Conservation (phyloP, 768 basidiomycete species). For the Leccinum longicurvipes region DNA sequence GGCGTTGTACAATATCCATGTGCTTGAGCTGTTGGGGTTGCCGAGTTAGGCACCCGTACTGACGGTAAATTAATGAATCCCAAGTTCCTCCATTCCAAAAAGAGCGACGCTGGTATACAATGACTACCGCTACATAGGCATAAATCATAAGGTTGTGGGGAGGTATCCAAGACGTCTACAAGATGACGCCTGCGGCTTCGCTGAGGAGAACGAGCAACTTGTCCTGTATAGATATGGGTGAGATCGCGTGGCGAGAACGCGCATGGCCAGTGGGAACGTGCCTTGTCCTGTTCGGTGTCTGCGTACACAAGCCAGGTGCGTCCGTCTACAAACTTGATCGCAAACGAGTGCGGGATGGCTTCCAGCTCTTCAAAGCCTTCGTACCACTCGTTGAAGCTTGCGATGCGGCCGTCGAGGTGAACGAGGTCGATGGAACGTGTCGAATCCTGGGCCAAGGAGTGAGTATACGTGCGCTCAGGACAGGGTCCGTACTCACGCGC, state of each 20-base stretch:
- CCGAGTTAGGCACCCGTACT: not conserved
- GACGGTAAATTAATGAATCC: not conserved
- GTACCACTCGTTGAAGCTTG: slow-evolving; percentile 55
- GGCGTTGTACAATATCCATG: not conserved
- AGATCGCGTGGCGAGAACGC: not conserved
- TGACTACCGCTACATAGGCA: slow-evolving; percentile 17
- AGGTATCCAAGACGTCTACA: slow-evolving; percentile 18
- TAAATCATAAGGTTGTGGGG: slow-evolving; percentile 1
- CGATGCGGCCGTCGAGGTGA: slow-evolving; percentile 45
- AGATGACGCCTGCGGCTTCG: slow-evolving; percentile 29
- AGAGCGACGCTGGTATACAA: slow-evolving; percentile 4
- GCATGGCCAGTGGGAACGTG: slow-evolving; percentile 14
- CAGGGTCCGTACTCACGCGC: slow-evolving; percentile 36
- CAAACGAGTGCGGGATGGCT: slow-evolving; percentile 65
- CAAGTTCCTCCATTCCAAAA: not conserved
- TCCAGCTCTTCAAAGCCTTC: slow-evolving; percentile 67
- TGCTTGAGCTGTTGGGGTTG: too few species aligned
- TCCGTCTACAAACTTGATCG: slow-evolving; percentile 53
- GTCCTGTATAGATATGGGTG: slow-evolving; percentile 14
- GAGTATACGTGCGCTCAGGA: slow-evolving; percentile 1
- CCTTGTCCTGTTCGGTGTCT: slow-evolving; percentile 65
- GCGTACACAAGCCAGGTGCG: slow-evolving; percentile 56
- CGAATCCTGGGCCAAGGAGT: slow-evolving; percentile 25
- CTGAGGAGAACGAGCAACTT: slow-evolving; percentile 28
- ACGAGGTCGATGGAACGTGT: slow-evolving; percentile 32